Percentiles rank a stretch among this genome's conserved stretches.
Evolutionary conservation across 495 filamentous ascomycete genomes (phyloP).

Genomic region (Aspergillus carlsbadensis): DNA sequence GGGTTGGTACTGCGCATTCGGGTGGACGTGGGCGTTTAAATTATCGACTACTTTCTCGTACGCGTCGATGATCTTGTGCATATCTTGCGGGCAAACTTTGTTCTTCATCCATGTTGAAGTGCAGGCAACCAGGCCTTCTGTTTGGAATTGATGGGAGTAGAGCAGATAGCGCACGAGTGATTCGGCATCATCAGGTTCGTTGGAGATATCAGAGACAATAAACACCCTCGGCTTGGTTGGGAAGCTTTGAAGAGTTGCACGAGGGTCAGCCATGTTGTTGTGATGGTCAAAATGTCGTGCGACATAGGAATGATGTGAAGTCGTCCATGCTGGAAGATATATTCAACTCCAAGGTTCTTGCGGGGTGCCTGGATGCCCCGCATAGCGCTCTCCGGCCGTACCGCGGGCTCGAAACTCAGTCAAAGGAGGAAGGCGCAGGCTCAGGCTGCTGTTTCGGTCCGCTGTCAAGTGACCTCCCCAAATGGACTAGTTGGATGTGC

Average conservation of each 20-base stretch:
- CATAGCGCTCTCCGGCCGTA: not conserved
- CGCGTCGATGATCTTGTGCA: constrained; percentile 39
- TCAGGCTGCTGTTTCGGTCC: not conserved
- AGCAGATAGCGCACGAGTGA: constrained; percentile 43
- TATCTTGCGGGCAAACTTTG: constrained; percentile 34
- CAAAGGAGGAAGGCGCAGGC: not conserved
- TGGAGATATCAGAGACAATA: constrained; percentile 45
- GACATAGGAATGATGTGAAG: not conserved
- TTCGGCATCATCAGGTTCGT: constrained; percentile 46
- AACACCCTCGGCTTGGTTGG: constrained; percentile 36
- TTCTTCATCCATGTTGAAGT: constrained; percentile 44
- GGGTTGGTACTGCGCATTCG: constrained; percentile 31
- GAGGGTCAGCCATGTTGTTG: constrained; percentile 5
- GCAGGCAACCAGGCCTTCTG: constrained; percentile 39
- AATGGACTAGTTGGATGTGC: too few relatives aligned
- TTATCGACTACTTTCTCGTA: constrained; percentile 41
- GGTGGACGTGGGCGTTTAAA: constrained; percentile 39
- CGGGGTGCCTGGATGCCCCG: not conserved
- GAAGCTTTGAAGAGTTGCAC: not conserved
- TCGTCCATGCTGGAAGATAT: not conserved
- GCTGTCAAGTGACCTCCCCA: too few relatives aligned
- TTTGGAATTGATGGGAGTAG: constrained; percentile 45
- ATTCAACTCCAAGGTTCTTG: not conserved
- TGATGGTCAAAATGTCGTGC: not conserved
- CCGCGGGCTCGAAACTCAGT: not conserved